Conservation (phyloP, 208 protist species). For the Acanthamoeba divionensis region DNA sequence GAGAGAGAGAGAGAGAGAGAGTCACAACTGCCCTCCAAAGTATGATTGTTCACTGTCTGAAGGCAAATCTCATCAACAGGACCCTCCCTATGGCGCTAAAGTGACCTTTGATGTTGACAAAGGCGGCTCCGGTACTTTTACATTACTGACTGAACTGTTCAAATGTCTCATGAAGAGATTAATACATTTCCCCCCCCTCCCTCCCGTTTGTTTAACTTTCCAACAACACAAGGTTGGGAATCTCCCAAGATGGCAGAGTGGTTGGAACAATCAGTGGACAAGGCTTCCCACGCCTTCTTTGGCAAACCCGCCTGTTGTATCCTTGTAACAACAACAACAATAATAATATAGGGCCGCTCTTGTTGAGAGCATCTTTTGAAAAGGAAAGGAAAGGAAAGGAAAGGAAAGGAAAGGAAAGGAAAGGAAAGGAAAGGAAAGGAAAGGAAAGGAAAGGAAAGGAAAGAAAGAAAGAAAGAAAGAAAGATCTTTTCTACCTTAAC, state of each 20-base stretch:
- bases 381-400: too few relatives aligned
- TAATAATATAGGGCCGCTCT: too few relatives aligned
- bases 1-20: too few relatives aligned
- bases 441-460: too few relatives aligned
- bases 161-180: neutral
- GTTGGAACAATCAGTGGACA: slow-evolving; percentile 80
- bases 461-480: too few relatives aligned
- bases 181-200: neutral
- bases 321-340: too few relatives aligned
- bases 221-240: slow-evolving; percentile 79
- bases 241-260: slow-evolving; percentile 84
- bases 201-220: neutral
- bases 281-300: slow-evolving; percentile 83
- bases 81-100: slow-evolving; percentile 88
- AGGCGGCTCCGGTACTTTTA: neutral
- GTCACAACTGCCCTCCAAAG: too few relatives aligned
- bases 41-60: too few relatives aligned
- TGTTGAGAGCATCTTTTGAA: too few relatives aligned
- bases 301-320: slow-evolving; percentile 81
- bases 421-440: too few relatives aligned
- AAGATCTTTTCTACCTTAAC: neutral
- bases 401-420: too few relatives aligned
- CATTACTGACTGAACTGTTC: neutral
- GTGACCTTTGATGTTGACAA: slow-evolving; percentile 79
- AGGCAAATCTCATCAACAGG: too few relatives aligned